phyloP scores from a whole-genome alignment of 306 rosid genomes.

The Fagus crenata region DNA sequence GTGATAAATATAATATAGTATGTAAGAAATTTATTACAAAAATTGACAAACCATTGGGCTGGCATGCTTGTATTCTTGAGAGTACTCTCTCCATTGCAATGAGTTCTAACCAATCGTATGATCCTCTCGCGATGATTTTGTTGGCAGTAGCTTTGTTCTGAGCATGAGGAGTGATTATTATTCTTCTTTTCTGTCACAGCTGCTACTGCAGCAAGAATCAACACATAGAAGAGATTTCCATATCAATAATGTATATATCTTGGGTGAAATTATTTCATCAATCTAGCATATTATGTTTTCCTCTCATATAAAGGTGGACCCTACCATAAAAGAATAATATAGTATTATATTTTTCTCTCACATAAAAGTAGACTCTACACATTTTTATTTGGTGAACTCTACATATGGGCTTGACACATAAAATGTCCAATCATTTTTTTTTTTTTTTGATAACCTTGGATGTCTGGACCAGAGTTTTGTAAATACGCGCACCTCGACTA shows the following conservation, averaged over 20 bases:
- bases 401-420: too few relatives aligned
- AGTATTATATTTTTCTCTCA: too few relatives aligned
- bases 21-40: neutral
- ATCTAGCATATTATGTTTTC: too few relatives aligned
- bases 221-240: neutral
- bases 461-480: too few relatives aligned
- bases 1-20: neutral
- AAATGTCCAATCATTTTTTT: too few relatives aligned
- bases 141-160: slow-evolving; percentile 13
- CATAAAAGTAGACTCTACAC: too few relatives aligned
- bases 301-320: too few relatives aligned
- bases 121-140: slow-evolving; percentile 20
- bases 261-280: too few relatives aligned
- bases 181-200: slow-evolving; percentile 37
- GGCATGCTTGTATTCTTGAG: slow-evolving; percentile 22
- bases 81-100: slow-evolving; percentile 20
- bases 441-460: too few relatives aligned
- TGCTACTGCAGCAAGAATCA: slow-evolving; percentile 16
- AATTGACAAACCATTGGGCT: slow-evolving; percentile 23
- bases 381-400: too few relatives aligned
- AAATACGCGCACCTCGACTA: too few relatives aligned
- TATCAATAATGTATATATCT: neutral
- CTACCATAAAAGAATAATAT: too few relatives aligned
- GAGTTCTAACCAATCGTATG: slow-evolving; percentile 6
- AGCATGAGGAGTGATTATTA: slow-evolving; percentile 3